Base-by-base conservation (phyloP, 305 asterid genomes). In the Solanum hybrid region DNA sequence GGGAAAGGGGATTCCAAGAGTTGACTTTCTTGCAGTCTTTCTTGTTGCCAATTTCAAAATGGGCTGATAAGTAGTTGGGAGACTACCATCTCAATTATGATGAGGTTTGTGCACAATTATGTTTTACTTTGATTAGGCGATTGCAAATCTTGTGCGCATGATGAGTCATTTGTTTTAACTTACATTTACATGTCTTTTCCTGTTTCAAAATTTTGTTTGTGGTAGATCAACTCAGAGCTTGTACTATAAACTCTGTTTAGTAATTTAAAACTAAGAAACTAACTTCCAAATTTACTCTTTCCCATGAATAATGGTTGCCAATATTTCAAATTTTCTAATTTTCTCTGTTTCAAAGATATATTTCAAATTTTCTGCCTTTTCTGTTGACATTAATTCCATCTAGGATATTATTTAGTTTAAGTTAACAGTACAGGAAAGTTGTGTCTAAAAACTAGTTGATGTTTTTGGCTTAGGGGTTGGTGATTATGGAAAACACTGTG, bases 51-150 rank as follows among this genome's bases (percentile, higher is more conserved):
- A 94, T 97, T 92, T 95, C 94, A 92, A 97, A 94, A 45, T 97
- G 99, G 99, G 98, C 97, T 88, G 98, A 97, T 93, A 95, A 94
- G 90, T 96, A 94, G 90, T 94, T 97, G 90, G 92, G 96, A 61
- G 98, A 97, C 93, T 97, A 96, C 91, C 98, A 97, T 91, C 94
- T 94, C 86, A 94, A 94, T 91, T 97, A 95, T 93, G 92, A 96
- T 76, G 99, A 96, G 99, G 99, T 96, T 81, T 27, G 65, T 91
- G 85, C 86, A 82, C 72, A 27, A 82, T 12, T 81, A 5, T 27
- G 27, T 41, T 15, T 82, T 82, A 82, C 10, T 81, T 7, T n/a
- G 65, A 38, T 81, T 81, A 82, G 87, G 15, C 3, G 17, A 82
- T 15, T 82, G 87, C 72, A 82, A 82, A 27, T 82, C 7, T 41